Evolutionary conservation across 768 basidiomycete species (phyloP), one percentile per base, ranked within the genome.

Genomic region (Suillus plorans): DNA sequence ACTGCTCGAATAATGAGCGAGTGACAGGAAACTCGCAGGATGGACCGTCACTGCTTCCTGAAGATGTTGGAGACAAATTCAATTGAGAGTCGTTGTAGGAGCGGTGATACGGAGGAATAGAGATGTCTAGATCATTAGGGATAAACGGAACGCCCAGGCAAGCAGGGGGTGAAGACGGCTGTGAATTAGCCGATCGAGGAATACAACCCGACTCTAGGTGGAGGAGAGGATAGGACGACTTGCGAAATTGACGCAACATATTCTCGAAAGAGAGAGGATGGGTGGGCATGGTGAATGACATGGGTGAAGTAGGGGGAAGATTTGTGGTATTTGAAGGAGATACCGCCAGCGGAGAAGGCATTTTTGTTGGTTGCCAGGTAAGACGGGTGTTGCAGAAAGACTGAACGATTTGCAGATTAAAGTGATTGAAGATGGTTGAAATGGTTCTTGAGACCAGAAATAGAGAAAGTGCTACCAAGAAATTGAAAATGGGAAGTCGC

Each of bases 1-100:
- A 88, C 7, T 81, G 77, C 20, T 80, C 75, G 31, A 67, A 69
- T n/a, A 65, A 76, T 66, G 39, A 70, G 41, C 63, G 58, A 62
- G 49, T 50, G 7, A 63, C 58, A 41, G 66, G 53, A 25, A 63
- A 61, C 18, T 63, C 65, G 37, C 66, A 57, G n/a, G 61, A 60
- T 41, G 66, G 61, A 5, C 36, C 52, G 22, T 66, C 67, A 64
- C 63, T 69, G 31, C 62, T 63, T 6, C 49, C 50, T 34, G 65
- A 61, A 16, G 61, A 60, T 2, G 76, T 58, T 14, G 78, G 78
- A 10, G 71, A 69, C 7, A 78, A 74, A 25, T 69, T 56, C n/a
- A 77, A 73, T 5, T 79, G 77, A 13, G 80, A 80, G 20, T 70
- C 64, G 60, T 55, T 65, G 7, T 42, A 41, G 42, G 56, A 49